Evolutionary conservation across 441 rosid species (phyloP).

Genomic region (Populus hybrid): DNA sequence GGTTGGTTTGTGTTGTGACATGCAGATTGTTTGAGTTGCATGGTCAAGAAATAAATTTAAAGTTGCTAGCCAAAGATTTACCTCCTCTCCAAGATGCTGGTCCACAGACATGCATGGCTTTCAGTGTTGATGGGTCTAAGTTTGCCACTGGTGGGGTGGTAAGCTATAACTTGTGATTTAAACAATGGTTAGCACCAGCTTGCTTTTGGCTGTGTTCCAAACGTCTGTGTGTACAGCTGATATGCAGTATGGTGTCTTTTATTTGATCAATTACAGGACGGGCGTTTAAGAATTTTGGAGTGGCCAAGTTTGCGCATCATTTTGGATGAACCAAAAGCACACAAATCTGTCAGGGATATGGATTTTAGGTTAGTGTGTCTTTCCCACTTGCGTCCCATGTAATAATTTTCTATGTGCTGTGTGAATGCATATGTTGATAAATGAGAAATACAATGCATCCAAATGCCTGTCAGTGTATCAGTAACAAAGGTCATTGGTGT

Average conservation of each 20-base stretch:
- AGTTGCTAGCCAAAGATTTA: slow-evolving; percentile 54
- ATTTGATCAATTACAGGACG: slow-evolving; percentile 53
- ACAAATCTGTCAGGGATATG: slow-evolving; percentile 81
- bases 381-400: not conserved
- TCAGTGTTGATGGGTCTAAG: slow-evolving; percentile 90
- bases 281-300: slow-evolving; percentile 77
- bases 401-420: not conserved
- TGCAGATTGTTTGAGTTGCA: slow-evolving; percentile 75
- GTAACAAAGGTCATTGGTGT: too few species aligned
- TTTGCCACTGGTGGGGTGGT: slow-evolving; percentile 83
- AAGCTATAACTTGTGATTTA: slow-evolving; percentile 27
- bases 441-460: too few species aligned
- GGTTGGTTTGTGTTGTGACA: slow-evolving; percentile 7
- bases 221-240: not conserved
- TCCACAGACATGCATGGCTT: slow-evolving; percentile 73
- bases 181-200: not conserved
- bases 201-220: not conserved
- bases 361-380: slow-evolving; percentile 69
- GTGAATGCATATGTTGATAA: not conserved
- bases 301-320: slow-evolving; percentile 77
- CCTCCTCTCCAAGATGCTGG: slow-evolving; percentile 64
- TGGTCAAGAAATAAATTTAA: slow-evolving; percentile 41
- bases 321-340: slow-evolving; percentile 81
- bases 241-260: slow-evolving; percentile 9
- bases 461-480: too few species aligned